Evolutionary conservation across 768 basidiomycete genomes (phyloP), one percentile per base, ranked within the genome.

Genomic region (Panellus pusillus): DNA sequence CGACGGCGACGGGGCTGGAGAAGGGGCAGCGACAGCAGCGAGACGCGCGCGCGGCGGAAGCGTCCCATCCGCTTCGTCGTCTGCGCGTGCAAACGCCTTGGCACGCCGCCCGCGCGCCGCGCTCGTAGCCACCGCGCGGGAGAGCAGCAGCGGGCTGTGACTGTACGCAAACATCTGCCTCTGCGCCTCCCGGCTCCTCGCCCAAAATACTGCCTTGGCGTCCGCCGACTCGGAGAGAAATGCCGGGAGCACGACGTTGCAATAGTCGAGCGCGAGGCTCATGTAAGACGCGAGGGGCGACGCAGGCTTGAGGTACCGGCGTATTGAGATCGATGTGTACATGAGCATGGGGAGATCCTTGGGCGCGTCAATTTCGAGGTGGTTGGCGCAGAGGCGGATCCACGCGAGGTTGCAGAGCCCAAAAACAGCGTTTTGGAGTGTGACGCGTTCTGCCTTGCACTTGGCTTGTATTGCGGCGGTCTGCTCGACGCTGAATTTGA

Each of bases 11-110:
- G 50, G 32, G 2, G 43, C 4, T 17, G 17, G 2, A 7, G 49
- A 40, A 11, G 32, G 24, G 6, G 24, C 24, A 24, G 24, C 24
- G 47, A 20, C n/a, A n/a, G n/a, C 13, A 14, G n/a, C 8, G 17
- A 9, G 13, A 40, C 17, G 32, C 6, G 58, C 17, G 13, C 19
- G 48, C 12, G 20, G 46, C 12, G 49, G 58, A 5, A 60, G 31
- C 6, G 50, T 43, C 41, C 53, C 54, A 7, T 69, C 74, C 55
- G 65, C 68, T 58, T 72, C 72, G 62, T 85, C 83, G 54, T 83
- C 83, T 50, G 78, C 74, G 53, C 66, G 71, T 8, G 76, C 83
- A 73, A 76, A 84, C 8, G 38, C 44, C 51, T 51, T 55, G 6
- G 59, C 54, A 13, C 55, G 54, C 44, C 29, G 46, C 9, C 54